Percentiles rank a stretch among this genome's conserved stretches.
phyloP scores from a whole-genome alignment of 2,329 filamentous ascomycete genomes.

The Colletotrichum tofieldiae region DNA sequence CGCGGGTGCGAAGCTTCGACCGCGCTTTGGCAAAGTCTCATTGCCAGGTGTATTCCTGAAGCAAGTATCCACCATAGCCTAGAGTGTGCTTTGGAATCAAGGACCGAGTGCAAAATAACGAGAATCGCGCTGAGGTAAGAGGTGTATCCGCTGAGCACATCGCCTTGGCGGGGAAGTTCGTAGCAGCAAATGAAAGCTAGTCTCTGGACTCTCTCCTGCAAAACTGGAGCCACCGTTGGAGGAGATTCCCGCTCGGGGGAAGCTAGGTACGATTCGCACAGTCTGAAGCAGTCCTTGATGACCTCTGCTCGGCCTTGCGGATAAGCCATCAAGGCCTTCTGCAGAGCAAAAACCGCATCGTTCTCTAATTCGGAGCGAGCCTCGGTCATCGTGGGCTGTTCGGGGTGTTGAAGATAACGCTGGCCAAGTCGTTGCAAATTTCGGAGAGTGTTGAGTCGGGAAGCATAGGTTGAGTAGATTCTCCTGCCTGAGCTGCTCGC shows the following conservation, averaged over 20 bases:
- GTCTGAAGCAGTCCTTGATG: slow-evolving; percentile 44
- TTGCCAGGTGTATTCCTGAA: slow-evolving; percentile 52
- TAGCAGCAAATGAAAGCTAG: slow-evolving; percentile 68
- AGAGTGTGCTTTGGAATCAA: slow-evolving; percentile 52
- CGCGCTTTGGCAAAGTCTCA: slow-evolving; percentile 48
- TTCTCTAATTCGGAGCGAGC: slow-evolving; percentile 52
- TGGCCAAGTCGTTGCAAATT: slow-evolving; percentile 52
- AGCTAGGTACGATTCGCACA: slow-evolving; percentile 31
- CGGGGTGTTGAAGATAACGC: slow-evolving; percentile 48
- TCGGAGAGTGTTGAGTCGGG: slow-evolving; percentile 48
- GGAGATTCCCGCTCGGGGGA: slow-evolving; percentile 34
- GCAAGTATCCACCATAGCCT: slow-evolving; percentile 57
- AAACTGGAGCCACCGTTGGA: slow-evolving; percentile 17
- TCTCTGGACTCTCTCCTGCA: slow-evolving; percentile 58
- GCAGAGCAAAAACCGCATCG: slow-evolving; percentile 59
- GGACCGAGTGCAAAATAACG: slow-evolving; percentile 54
- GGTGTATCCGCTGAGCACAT: slow-evolving; percentile 58
- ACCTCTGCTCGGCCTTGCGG: slow-evolving; percentile 55
- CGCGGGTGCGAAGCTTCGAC: slow-evolving; percentile 10
- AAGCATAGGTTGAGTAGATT: slow-evolving; percentile 36
- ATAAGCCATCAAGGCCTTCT: slow-evolving; percentile 56
- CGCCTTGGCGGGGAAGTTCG: slow-evolving; percentile 50
- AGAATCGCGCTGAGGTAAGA: slow-evolving; percentile 55
- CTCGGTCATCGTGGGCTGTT: slow-evolving; percentile 42
- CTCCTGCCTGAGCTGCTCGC: slow-evolving; percentile 47